A percentile compares a stretch with the other conserved stretches of the same genome.
Evolutionary conservation across 306 rosid genomes (phyloP).

Genomic region (Dryas octopetala): DNA sequence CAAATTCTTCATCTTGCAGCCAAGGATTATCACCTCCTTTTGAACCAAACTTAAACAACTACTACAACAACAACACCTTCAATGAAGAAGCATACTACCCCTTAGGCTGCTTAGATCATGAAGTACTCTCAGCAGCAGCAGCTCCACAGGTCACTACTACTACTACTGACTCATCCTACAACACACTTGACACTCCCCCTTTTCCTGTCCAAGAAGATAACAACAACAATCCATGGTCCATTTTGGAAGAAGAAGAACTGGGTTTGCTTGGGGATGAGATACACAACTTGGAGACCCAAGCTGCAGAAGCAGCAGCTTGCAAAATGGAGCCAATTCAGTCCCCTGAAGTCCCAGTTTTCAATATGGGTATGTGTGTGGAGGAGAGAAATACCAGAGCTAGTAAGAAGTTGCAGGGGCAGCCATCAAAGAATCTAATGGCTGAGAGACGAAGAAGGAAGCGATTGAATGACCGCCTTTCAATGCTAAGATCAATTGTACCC

Average conservation of each 20-base stretch:
- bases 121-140: conserved; percentile 45
- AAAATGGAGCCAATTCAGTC: conserved; percentile 67
- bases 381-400: conserved; percentile 45
- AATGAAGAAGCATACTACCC: conserved; percentile 54
- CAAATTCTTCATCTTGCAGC: conserved; percentile 42
- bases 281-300: conserved; percentile 56
- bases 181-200: conserved; percentile 42
- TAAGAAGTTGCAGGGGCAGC: conserved; percentile 81
- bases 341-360: conserved; percentile 55
- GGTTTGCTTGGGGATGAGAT: conserved; percentile 54
- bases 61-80: conserved; percentile 22
- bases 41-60: conserved; percentile 27
- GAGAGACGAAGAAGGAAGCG: conserved; percentile 90
- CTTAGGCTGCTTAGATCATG: conserved; percentile 16
- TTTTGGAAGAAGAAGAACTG: conserved; percentile 58
- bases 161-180: conserved; percentile 43
- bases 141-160: conserved; percentile 35
- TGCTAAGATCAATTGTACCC: conserved; percentile 95
- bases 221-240: conserved; percentile 34
- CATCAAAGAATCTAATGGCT: conserved; percentile 95
- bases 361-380: conserved; percentile 42
- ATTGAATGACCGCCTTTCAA: conserved; percentile 82
- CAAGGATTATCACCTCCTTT: conserved; percentile 45
- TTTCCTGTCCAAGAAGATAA: conserved; percentile 44
- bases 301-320: conserved; percentile 36